Base-by-base conservation (phyloP, 2,329 filamentous ascomycete genomes). In the Fusarium sulawesiense region DNA sequence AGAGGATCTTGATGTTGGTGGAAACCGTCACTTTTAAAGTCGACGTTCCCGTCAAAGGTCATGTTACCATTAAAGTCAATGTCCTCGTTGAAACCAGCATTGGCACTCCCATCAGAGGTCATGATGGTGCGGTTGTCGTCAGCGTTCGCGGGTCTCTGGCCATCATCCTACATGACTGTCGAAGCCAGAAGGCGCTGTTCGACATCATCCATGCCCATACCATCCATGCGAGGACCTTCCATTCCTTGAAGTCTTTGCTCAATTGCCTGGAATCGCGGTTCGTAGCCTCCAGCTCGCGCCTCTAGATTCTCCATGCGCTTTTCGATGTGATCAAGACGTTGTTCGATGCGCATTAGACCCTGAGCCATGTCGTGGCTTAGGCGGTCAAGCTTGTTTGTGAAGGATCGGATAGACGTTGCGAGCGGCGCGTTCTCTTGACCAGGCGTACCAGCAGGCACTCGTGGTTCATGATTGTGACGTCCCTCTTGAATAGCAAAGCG, bases 381-480 rank as follows among this genome's bases (percentile, higher is more conserved):
- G 30, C 87, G 85, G 66, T 89, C 87, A 29, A 89, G 79, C 79
- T 89, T 89, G 75, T 88, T 87, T 9, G 83, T 86, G 47, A 89
- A 81, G 48, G 84, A 87, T 49, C 87, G 83, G 37, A 89, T 83
- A 53, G 83, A 87, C 72, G 88, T 87, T 3, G 85, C 85, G 62
- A 88, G 80, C 2, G 87, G 86, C 7, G 86, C 85, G 73, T 86
- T 87, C 74, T 89, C 87, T 64, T 87, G 85, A 27, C 86, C 86
- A 3, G 86, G 83, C 2, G 83, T 82, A 37, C 84, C 85, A 20
- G 86, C 83, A 11, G 86, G 82, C 51, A 87, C 79, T 63, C 87
- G 85, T 32, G 87, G 85, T 71, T 89, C 87, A 75, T 89, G 87
- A 76, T 89, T 89, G 75, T 89, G 87, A 16, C 86, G 82, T n/a